These are phyloP conservation scores for Neodidymelliopsis sp. DNA, from an alignment of 2,329 filamentous ascomycete species.

Conservation along the genomic window DNA sequence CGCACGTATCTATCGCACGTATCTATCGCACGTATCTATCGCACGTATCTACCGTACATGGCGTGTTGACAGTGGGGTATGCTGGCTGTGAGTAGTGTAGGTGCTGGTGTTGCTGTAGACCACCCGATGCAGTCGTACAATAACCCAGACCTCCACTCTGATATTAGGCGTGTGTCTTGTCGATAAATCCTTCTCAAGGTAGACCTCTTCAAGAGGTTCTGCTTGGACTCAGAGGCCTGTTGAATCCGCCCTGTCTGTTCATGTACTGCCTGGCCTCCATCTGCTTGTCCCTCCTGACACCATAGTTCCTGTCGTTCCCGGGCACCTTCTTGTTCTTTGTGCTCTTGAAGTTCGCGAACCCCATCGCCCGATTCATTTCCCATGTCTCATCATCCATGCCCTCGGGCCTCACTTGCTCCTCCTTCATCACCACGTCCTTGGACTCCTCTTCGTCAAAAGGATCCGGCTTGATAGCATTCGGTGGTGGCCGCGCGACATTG, in stretches of 20 bases:
- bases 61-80: neutral
- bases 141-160: too few relatives aligned
- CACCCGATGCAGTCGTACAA: neutral
- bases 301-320: slow-evolving; percentile 82
- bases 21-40: neutral
- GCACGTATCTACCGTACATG: neutral
- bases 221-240: slow-evolving; percentile 70
- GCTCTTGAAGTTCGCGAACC: slow-evolving; percentile 82
- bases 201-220: too few relatives aligned
- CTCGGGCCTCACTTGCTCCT: slow-evolving; percentile 34
- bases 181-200: too few relatives aligned
- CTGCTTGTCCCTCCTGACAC: slow-evolving; percentile 90
- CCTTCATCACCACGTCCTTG: slow-evolving; percentile 41
- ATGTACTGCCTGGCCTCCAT: slow-evolving; percentile 97
- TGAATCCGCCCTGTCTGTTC: slow-evolving; percentile 84
- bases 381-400: slow-evolving; percentile 70
- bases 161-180: too few relatives aligned
- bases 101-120: neutral
- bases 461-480: slow-evolving; percentile 6
- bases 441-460: slow-evolving; percentile 23
- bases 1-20: neutral
- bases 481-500: neutral
- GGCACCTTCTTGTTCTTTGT: slow-evolving; percentile 90
- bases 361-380: slow-evolving; percentile 86
- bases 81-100: neutral